These are phyloP conservation scores for Barnettozyma botsteinii DNA, from an alignment of 805 yeast genomes.

Conservation along the genomic window DNA sequence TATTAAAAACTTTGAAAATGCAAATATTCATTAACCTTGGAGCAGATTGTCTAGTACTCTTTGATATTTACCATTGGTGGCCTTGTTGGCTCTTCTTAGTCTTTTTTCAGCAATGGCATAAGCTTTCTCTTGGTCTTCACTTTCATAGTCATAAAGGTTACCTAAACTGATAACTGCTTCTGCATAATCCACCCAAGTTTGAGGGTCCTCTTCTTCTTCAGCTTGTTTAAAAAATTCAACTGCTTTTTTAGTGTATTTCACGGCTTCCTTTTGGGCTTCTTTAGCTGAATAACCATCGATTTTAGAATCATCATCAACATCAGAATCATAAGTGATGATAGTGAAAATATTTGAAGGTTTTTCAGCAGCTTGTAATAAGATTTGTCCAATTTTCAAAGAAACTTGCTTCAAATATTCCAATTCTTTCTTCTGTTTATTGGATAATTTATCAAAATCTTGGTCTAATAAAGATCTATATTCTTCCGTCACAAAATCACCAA, in stretches of 20 bases:
- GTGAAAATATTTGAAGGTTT: conserved; percentile 50
- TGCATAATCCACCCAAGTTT: conserved; percentile 76
- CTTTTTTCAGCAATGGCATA: conserved; percentile 67
- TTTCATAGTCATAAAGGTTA: conserved; percentile 60
- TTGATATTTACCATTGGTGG: conserved; percentile 70
- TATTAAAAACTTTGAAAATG: neutral
- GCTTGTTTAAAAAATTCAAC: conserved; percentile 51
- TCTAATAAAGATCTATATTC: conserved; percentile 12
- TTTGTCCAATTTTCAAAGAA: conserved; percentile 52
- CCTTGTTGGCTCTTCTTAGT: conserved; percentile 68
- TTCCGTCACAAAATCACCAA: conserved; percentile 18
- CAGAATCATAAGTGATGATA: conserved; percentile 53
- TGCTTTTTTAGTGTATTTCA: conserved; percentile 45
- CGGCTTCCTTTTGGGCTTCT: conserved; percentile 46
- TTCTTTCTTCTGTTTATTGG: conserved; percentile 16
- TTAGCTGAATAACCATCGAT: conserved; percentile 25
- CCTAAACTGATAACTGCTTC: conserved; percentile 82
- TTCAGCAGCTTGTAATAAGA: conserved; percentile 61
- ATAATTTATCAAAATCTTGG: conserved; percentile 9
- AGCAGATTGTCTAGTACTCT: conserved; percentile 53
- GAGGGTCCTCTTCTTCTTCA: conserved; percentile 68
- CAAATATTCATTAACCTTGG: conserved; percentile 9
- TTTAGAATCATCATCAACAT: conserved; percentile 29
- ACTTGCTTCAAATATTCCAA: conserved; percentile 33
- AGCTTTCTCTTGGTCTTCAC: conserved; percentile 57